A percentile compares a stretch with the other conserved stretches of the same genome.
Evolutionary conservation across 1,139 yeast genomes (phyloP).

Genomic region (Meyerozyma carpophila): DNA sequence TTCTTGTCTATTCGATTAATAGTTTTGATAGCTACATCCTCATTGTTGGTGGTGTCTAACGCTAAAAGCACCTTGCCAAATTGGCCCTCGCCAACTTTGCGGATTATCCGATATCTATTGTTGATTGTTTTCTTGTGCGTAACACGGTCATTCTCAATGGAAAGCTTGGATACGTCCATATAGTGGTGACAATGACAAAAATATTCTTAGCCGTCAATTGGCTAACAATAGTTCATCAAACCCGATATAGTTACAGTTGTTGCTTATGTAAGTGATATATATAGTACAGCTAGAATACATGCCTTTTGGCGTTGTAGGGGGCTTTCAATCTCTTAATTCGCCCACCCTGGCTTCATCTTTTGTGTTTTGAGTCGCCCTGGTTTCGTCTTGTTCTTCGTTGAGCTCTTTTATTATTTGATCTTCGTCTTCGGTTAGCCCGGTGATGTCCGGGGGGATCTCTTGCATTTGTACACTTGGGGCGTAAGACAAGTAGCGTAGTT

Average conservation of each 20-base stretch:
- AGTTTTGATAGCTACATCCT: slow-evolving; percentile 40
- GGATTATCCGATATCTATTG: slow-evolving; percentile 26
- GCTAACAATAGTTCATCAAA: background rate
- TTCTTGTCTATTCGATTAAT: slow-evolving; percentile 39
- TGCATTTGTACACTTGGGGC: slow-evolving; percentile 96
- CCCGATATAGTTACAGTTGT: background rate
- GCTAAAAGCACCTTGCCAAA: slow-evolving; percentile 36
- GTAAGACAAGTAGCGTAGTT: slow-evolving; percentile 72
- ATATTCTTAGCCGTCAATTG: background rate
- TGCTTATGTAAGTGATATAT: slow-evolving; percentile 1
- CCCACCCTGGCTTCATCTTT: slow-evolving; percentile 26
- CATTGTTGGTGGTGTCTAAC: slow-evolving; percentile 11
- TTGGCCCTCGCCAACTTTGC: slow-evolving; percentile 42
- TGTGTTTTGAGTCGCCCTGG: slow-evolving; percentile 10
- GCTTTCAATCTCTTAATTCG: slow-evolving; percentile 12
- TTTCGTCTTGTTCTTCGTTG: slow-evolving; percentile 40
- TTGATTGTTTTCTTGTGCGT: slow-evolving; percentile 33
- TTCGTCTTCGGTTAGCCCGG: slow-evolving; percentile 59
- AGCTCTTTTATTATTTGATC: slow-evolving; percentile 49
- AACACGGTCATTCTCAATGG: slow-evolving; percentile 25
- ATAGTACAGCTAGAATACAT: background rate
- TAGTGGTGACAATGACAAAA: background rate
- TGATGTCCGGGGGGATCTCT: slow-evolving; percentile 80
- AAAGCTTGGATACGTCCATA: slow-evolving; percentile 12
- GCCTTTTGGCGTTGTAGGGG: background rate